Evolutionary conservation across 176 grass and related monocot genomes (phyloP).

Genomic region (Paspalum vaginatum): DNA sequence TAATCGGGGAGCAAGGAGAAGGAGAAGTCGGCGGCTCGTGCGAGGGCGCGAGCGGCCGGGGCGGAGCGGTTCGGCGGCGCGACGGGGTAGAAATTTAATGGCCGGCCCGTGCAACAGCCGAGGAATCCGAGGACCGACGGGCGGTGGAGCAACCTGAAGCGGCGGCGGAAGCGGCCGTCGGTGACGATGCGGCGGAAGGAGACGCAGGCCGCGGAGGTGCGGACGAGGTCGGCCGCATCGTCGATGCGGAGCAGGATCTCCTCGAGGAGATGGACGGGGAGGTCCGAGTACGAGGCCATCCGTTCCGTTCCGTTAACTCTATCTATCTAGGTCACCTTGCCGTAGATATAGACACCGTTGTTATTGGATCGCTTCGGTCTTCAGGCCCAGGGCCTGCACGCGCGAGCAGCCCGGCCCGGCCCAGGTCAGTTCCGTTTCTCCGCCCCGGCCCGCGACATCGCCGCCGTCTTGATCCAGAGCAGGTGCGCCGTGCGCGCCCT

Average conservation of each 20-base stretch:
- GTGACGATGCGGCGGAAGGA: not conserved
- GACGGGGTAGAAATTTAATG: not conserved
- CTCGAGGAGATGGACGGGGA: not conserved
- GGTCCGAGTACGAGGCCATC: too few relatives aligned
- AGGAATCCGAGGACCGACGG: not conserved
- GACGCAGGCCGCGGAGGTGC: not conserved
- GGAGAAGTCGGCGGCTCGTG: not conserved
- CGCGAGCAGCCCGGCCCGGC: too few relatives aligned
- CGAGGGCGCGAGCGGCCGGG: not conserved
- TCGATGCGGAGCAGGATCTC: slow-evolving; percentile 5
- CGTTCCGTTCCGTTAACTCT: too few relatives aligned
- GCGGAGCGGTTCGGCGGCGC: not conserved
- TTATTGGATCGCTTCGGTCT: too few relatives aligned
- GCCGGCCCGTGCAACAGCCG: too few relatives aligned
- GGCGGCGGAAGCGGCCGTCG: not conserved
- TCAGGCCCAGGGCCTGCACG: too few relatives aligned
- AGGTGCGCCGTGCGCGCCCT: too few relatives aligned
- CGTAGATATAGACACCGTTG: too few relatives aligned
- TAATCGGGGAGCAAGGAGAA: not conserved
- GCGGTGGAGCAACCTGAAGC: not conserved
- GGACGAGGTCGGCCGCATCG: not conserved
- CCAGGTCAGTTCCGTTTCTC: too few relatives aligned
- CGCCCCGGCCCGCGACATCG: too few relatives aligned
- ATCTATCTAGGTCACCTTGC: too few relatives aligned
- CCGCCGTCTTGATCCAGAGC: too few relatives aligned